Conservation (phyloP, 2,329 filamentous ascomycete genomes). For the Graphilbum sp. region DNA sequence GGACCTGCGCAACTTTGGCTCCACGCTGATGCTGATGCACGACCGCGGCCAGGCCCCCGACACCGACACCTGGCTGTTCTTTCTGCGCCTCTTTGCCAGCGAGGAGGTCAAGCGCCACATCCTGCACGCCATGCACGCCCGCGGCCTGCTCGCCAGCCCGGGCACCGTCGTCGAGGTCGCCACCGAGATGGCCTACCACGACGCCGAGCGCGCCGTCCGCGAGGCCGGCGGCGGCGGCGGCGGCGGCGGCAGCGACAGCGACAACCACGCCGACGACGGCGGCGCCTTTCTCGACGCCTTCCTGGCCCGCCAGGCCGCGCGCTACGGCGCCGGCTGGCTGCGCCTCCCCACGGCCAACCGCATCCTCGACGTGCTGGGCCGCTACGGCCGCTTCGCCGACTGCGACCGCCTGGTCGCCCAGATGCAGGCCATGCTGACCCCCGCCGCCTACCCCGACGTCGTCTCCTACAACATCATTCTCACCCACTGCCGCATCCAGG, state of each 20-base stretch:
- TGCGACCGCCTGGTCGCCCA: conserved; percentile 16
- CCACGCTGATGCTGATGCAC: conserved; percentile 24
- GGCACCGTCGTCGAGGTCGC: conserved; percentile 22
- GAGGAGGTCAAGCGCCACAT: conserved; percentile 35
- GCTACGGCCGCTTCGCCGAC: conserved; percentile 19
- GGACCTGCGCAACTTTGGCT: conserved; percentile 26
- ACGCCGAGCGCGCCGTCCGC: conserved; percentile 22
- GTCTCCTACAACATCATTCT: conserved; percentile 20
- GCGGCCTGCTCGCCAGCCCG: conserved; percentile 24
- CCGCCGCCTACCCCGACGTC: conserved; percentile 11
- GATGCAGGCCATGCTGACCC: conserved; percentile 9
- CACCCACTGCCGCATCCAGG: conserved; percentile 13
- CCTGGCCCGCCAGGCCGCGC: conserved; percentile 20
- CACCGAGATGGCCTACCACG: conserved; percentile 24
- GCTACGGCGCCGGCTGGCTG: conserved; percentile 31
- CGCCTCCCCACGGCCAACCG: conserved; percentile 18
- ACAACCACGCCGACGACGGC: conserved; percentile 13
- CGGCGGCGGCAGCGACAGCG: neutral
- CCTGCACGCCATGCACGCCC: conserved; percentile 27
- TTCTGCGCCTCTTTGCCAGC: conserved; percentile 37
- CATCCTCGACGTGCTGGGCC: conserved; percentile 25
- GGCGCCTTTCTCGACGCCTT: conserved; percentile 18
- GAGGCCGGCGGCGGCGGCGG: neutral
- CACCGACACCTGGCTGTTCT: conserved; percentile 29
- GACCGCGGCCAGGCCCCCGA: conserved; percentile 22